Evolutionary conservation across 352 stramenopile genomes (phyloP), one percentile per base, ranked within the genome.

Genomic region (Globisporangium parvum): DNA sequence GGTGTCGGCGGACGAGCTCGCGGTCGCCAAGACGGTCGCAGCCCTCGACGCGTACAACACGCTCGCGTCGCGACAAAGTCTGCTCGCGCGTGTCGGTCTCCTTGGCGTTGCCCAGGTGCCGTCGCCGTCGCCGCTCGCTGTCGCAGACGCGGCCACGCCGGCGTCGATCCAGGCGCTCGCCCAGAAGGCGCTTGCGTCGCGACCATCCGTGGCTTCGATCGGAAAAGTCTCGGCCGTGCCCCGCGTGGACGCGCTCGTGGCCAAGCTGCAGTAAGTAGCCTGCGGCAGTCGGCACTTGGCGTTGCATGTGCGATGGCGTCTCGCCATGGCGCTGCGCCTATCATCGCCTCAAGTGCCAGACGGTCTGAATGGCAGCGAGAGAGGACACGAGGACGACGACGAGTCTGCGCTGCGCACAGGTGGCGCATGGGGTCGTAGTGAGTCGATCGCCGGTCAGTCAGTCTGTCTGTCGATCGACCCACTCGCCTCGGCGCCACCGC

Each of bases 101-200:
- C 57, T 75, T 11, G 77, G 72, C 11, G 62, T 79, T 35, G 46
- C 59, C 39, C 72, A 88, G 57, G 69, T 71, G 60, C 70, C 72
- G 17, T 66, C 67, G 40, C 64, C 58, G 55, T 65, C 70, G 52
- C 59, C 79, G 17, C 53, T 77, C 35, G 50, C 47, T 11, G 31
- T 60, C 47, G 47, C 66, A 24, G 65, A 82, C 17, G 64, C 57
- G 47, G 82, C 88, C 55, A 75, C 78, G 26, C 74, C 80, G 28
- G 71, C 80, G 56, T 79, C 75, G 58, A 66, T 94, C 53, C 82
- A 93, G 67, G 67, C 88, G 53, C 55, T 94, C 57, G 82, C 85
- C 53, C 69, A 89, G 69, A 87, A 88, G 71, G 77, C 82, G 42
- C 47, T 91, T 41, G 75, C 81, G 53, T 77, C 76, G 48, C 75